A percentile compares a stretch with the other conserved stretches of the same genome.
These are phyloP conservation scores for Brettanomyces anomalus DNA, from an alignment of 805 yeast genomes.

Conservation along the genomic window DNA sequence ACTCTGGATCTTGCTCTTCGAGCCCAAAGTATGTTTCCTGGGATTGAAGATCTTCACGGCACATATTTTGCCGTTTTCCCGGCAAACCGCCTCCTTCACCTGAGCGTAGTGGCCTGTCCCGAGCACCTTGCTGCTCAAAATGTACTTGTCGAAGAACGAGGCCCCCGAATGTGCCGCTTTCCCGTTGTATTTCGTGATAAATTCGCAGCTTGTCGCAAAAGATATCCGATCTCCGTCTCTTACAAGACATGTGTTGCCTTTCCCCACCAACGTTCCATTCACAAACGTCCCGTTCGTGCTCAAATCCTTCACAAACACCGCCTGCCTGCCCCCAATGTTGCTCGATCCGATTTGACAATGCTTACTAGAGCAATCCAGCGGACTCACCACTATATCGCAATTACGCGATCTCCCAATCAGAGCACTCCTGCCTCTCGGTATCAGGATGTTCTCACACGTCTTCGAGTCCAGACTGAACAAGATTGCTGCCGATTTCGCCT, in stretches of 20 bases:
- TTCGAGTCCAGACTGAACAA: constrained; percentile 7
- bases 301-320: constrained; percentile 43
- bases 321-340: constrained; percentile 26
- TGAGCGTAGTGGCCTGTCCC: constrained; percentile 78
- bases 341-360: constrained; percentile 49
- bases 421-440: constrained; percentile 5
- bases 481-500: constrained; percentile 6
- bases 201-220: constrained; percentile 33
- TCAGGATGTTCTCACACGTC: constrained; percentile 2
- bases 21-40: constrained; percentile 12
- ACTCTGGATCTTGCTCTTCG: constrained; percentile 15
- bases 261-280: constrained; percentile 46
- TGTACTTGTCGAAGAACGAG: constrained; percentile 50
- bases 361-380: constrained; percentile 49
- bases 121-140: constrained; percentile 43
- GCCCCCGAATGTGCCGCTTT: constrained; percentile 8
- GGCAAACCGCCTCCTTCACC: constrained; percentile 61
- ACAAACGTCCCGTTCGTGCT: constrained; percentile 62
- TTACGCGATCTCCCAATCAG: constrained; percentile 21
- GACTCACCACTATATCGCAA: constrained; percentile 42
- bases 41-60: constrained; percentile 67
- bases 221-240: constrained; percentile 56
- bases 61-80: constrained; percentile 47
- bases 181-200: constrained; percentile 20
- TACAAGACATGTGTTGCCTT: constrained; percentile 38